Evolutionary conservation across 148 eudicot genomes (phyloP).

Genomic region (Rhododendron williamsianum): DNA sequence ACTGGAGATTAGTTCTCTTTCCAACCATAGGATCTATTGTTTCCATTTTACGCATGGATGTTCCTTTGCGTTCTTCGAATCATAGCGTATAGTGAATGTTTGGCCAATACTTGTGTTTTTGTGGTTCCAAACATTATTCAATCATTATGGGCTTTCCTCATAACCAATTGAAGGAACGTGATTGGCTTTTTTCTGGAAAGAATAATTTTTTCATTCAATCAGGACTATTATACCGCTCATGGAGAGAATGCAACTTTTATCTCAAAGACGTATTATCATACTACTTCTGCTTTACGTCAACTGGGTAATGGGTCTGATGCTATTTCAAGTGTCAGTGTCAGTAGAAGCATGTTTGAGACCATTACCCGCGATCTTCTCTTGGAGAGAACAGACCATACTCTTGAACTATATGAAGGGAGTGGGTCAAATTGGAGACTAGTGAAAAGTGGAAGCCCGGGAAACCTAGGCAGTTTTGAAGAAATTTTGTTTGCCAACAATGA

Average conservation of each 20-base stretch:
- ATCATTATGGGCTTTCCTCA: background rate
- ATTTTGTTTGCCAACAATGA: conserved; percentile 90
- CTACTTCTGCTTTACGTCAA: conserved; percentile 86
- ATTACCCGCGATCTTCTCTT: conserved; percentile 81
- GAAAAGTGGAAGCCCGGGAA: conserved; percentile 93
- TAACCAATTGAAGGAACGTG: background rate
- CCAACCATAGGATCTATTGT: background rate
- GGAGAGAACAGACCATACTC: conserved; percentile 89
- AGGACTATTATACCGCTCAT: conserved; percentile 94
- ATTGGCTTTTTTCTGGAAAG: background rate
- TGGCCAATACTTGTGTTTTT: background rate
- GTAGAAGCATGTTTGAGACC: conserved; percentile 89
- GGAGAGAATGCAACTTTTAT: conserved; percentile 88
- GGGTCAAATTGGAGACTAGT: conserved; percentile 80
- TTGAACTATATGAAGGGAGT: conserved; percentile 91
- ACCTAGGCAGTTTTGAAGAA: conserved; percentile 91
- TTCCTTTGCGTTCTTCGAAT: background rate
- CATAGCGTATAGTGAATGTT: background rate
- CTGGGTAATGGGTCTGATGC: conserved; percentile 73
- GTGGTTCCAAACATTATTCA: background rate
- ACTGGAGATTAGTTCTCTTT: background rate
- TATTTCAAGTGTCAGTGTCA: conserved; percentile 79
- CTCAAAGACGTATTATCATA: conserved; percentile 85
- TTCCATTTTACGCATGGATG: background rate
- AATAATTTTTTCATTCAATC: conserved; percentile 16